Conservation (phyloP, 75 land plant genomes). For the Selaginella moellendorffii region DNA sequence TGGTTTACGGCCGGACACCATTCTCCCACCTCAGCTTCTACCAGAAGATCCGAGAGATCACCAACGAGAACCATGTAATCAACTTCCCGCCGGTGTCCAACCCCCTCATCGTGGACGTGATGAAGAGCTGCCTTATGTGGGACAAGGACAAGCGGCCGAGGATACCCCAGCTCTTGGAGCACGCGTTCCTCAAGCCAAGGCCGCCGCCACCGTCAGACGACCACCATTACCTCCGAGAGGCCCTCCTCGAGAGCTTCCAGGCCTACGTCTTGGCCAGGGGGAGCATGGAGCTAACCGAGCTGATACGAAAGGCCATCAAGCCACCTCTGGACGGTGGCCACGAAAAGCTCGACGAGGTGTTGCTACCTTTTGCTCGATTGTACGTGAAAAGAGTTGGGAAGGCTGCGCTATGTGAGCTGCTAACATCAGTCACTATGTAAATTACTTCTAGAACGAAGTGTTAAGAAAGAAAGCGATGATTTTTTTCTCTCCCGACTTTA, state of each 20-base stretch:
- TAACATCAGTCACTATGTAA: no score
- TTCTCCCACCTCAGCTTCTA: slow-evolving; percentile 76
- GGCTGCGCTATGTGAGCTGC: background rate
- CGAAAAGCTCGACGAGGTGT: background rate
- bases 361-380: background rate
- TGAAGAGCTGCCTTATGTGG: slow-evolving; percentile 81
- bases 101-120: slow-evolving; percentile 70
- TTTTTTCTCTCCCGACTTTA: no score
- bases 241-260: slow-evolving; percentile 24
- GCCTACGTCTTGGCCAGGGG: slow-evolving; percentile 10
- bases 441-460: no score
- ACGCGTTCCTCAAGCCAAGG: slow-evolving; percentile 79
- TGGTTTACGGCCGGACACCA: slow-evolving; percentile 92
- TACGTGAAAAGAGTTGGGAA: background rate
- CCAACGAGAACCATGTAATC: slow-evolving; percentile 60
- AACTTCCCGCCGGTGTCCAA: slow-evolving; percentile 49
- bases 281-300: background rate
- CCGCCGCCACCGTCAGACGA: slow-evolving; percentile 12
- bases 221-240: slow-evolving; percentile 14
- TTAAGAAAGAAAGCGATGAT: no score
- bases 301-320: background rate
- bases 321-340: background rate
- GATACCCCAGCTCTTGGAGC: slow-evolving; percentile 70
- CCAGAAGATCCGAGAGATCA: slow-evolving; percentile 74
- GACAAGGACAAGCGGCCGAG: slow-evolving; percentile 55